Percentiles rank a stretch among this genome's conserved stretches.
These are phyloP conservation scores for Lentinula lateritia DNA, from an alignment of 768 basidiomycete genomes.

Conservation along the genomic window DNA sequence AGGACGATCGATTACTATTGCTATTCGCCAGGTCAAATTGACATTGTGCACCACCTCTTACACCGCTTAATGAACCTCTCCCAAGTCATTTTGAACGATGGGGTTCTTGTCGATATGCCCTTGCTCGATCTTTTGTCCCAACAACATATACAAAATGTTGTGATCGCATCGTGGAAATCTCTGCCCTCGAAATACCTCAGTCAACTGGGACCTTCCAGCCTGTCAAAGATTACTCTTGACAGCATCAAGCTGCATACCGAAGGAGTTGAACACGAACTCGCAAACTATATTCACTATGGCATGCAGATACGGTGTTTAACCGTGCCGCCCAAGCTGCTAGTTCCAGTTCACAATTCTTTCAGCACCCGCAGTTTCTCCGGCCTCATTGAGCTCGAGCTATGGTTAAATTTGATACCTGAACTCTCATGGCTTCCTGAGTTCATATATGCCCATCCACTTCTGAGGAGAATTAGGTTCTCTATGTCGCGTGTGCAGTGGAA, in stretches of 20 bases:
- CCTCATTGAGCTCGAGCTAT: not conserved
- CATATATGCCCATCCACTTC: not conserved
- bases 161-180: not conserved
- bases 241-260: not conserved
- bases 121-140: not conserved
- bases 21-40: not conserved
- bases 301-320: not conserved
- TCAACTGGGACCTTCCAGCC: not conserved
- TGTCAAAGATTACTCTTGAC: not conserved
- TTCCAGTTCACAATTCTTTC: not conserved
- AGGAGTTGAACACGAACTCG: not conserved
- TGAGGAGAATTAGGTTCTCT: not conserved
- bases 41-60: not conserved
- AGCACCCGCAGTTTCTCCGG: not conserved
- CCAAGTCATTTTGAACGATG: not conserved
- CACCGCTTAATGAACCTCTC: not conserved
- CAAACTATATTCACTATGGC: not conserved
- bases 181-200: not conserved
- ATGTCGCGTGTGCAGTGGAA: not conserved
- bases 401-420: not conserved
- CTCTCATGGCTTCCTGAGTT: not conserved
- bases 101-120: not conserved
- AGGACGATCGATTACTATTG: not conserved
- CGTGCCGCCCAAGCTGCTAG: not conserved
- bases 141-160: not conserved